Conservation (phyloP, 1,284 basidiomycete species). For the Heterobasidion parviporum region DNA sequence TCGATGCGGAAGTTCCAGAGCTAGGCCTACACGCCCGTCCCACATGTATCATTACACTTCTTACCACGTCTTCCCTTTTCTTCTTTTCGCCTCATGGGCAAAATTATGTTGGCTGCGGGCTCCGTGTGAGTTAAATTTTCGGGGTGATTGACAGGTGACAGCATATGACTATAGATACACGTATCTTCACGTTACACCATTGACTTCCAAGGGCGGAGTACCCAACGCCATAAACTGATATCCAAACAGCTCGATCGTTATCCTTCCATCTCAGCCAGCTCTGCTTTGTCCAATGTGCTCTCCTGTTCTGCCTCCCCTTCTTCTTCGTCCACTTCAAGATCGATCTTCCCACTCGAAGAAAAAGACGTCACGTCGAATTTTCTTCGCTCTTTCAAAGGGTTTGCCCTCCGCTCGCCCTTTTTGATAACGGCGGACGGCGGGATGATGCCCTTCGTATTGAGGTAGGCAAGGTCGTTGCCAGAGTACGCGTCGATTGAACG, state of each 20-base stretch:
- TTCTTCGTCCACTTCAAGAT: conserved; percentile 17
- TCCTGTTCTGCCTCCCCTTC: conserved; percentile 39
- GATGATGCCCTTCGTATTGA: conserved; percentile 66
- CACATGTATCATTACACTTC: neutral
- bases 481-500: conserved; percentile 59
- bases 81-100: neutral
- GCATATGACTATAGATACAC: too few species aligned
- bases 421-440: conserved; percentile 59
- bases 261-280: conserved; percentile 66
- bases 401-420: conserved; percentile 47
- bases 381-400: conserved; percentile 59
- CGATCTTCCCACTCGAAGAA: conserved; percentile 23
- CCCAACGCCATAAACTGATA: neutral
- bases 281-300: conserved; percentile 47
- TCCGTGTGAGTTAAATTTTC: too few species aligned
- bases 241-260: conserved; percentile 19
- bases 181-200: neutral
- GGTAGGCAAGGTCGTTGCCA: conserved; percentile 61
- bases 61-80: neutral
- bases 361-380: conserved; percentile 58
- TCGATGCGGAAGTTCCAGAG: conserved; percentile 85
- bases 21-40: conserved; percentile 19
- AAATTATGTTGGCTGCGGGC: neutral
- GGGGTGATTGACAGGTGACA: too few species aligned
- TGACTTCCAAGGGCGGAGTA: neutral